Conservation (phyloP, 75 land plant genomes). For the Picea glauca region DNA sequence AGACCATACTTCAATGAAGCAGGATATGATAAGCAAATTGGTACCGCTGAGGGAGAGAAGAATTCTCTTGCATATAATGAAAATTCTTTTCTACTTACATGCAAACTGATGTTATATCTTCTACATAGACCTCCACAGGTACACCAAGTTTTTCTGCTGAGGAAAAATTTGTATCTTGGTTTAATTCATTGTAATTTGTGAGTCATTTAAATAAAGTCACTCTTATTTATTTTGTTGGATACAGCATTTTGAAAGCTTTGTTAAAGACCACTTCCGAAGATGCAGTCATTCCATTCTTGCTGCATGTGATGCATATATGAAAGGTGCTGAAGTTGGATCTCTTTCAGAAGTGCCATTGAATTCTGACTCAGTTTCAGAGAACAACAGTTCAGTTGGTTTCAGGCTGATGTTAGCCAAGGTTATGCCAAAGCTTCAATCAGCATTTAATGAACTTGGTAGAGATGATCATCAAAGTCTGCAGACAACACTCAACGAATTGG, state of each 20-base stretch:
- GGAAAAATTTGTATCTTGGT: not conserved
- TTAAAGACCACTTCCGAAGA: slow-evolving; percentile 56
- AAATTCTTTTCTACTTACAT: slow-evolving; percentile 63
- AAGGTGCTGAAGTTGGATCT: slow-evolving; percentile 59
- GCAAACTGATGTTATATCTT: slow-evolving; percentile 84
- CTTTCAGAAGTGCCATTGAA: slow-evolving; percentile 16
- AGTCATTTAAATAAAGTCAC: not conserved
- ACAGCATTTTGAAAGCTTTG: slow-evolving; percentile 84
- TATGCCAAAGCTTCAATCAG: slow-evolving; percentile 52
- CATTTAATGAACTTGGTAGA: slow-evolving; percentile 68
- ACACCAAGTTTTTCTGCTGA: not conserved
- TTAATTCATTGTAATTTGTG: not conserved
- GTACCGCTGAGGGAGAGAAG: slow-evolving; percentile 58
- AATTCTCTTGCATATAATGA: slow-evolving; percentile 69
- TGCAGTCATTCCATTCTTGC: slow-evolving; percentile 46
- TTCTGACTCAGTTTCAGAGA: slow-evolving; percentile 12
- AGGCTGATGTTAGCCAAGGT: slow-evolving; percentile 81
- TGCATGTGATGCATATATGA: slow-evolving; percentile 59
- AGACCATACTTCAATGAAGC: slow-evolving; percentile 95
- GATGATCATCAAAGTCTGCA: slow-evolving; percentile 35
- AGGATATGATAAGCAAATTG: slow-evolving; percentile 56
- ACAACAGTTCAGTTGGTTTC: slow-evolving; percentile 84
- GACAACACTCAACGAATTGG: not conserved
- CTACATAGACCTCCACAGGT: slow-evolving; percentile 76
- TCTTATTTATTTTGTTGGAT: slow-evolving; percentile 1